Percentiles rank a stretch among this genome's conserved stretches.
Evolutionary conservation across 1,284 basidiomycete species (phyloP).

Genomic region (Cryptococcus wingfieldii): DNA sequence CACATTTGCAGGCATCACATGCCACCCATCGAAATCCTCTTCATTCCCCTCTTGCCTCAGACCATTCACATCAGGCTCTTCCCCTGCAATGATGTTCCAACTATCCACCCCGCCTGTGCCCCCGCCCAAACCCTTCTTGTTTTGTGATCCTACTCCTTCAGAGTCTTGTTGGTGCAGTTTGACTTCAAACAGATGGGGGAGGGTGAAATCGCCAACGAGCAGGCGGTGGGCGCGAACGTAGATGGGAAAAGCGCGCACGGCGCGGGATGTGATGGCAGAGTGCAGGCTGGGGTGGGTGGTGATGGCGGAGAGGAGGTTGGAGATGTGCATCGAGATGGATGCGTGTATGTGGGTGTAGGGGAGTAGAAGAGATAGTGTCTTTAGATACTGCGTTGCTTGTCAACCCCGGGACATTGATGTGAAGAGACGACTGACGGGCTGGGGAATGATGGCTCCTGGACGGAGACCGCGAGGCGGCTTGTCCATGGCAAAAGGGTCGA

Average conservation of each 20-base stretch:
- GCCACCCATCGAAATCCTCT: constrained; percentile 20
- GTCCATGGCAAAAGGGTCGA: constrained; percentile 16
- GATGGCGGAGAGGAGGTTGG: constrained; percentile 39
- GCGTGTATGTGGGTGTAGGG: constrained; percentile 42
- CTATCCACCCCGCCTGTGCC: constrained; percentile 34
- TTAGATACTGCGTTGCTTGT: constrained; percentile 19
- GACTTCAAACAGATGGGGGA: constrained; percentile 14
- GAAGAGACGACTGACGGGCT: constrained; percentile 7
- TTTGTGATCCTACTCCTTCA: not conserved
- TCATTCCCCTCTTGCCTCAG: not conserved
- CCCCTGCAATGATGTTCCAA: constrained; percentile 37
- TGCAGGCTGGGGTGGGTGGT: constrained; percentile 31
- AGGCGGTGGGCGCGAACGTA: constrained; percentile 35
- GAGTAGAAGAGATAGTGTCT: constrained; percentile 25
- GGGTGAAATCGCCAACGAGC: constrained; percentile 21
- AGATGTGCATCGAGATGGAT: constrained; percentile 35
- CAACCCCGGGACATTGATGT: not conserved
- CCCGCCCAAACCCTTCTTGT: constrained; percentile 19
- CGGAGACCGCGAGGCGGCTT: constrained; percentile 12
- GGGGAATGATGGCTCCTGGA: constrained; percentile 14
- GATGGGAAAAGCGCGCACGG: constrained; percentile 16
- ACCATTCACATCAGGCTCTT: constrained; percentile 23
- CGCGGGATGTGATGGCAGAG: constrained; percentile 28
- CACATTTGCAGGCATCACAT: constrained; percentile 31
- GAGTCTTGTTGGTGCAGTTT: not conserved